These are phyloP conservation scores for Xanthoparmelia taractica DNA, from an alignment of 495 filamentous ascomycete genomes.

Conservation along the genomic window DNA sequence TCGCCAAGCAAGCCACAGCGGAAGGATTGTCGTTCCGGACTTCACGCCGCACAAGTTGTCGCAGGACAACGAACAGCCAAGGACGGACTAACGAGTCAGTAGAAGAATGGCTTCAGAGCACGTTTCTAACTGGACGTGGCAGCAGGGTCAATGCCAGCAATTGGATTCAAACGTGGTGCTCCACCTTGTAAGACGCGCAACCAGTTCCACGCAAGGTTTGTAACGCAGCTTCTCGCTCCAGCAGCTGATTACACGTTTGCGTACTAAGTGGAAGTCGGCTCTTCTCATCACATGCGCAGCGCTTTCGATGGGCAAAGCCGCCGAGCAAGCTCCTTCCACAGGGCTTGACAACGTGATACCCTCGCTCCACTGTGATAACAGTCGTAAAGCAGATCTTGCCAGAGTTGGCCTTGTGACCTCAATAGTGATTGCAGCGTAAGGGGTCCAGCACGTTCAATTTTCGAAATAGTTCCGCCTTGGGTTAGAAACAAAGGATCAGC, in stretches of 20 bases:
- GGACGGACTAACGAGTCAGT: neutral
- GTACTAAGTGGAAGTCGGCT: neutral
- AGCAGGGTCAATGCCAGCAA: neutral
- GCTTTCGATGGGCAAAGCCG: neutral
- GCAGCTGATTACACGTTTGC: neutral
- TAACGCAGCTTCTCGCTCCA: neutral
- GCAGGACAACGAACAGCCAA: neutral
- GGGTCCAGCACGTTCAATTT: too few relatives aligned
- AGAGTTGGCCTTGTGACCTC: neutral
- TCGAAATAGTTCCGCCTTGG: too few relatives aligned
- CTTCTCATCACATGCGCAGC: neutral
- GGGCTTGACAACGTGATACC: neutral
- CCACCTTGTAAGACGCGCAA: slow-evolving; percentile 1
- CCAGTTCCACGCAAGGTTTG: neutral
- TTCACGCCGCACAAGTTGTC: neutral
- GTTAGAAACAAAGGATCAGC: too few relatives aligned
- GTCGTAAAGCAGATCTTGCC: neutral
- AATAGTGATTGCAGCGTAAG: too few relatives aligned
- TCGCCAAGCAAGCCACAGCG: neutral
- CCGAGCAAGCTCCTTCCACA: neutral
- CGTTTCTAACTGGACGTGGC: neutral
- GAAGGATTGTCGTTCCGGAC: neutral
- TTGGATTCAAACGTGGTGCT: neutral
- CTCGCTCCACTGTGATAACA: neutral
- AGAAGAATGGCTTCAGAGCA: neutral